These are phyloP conservation scores for Ascoidea rubescens DNA, from an alignment of 805 yeast species.

Conservation along the genomic window DNA sequence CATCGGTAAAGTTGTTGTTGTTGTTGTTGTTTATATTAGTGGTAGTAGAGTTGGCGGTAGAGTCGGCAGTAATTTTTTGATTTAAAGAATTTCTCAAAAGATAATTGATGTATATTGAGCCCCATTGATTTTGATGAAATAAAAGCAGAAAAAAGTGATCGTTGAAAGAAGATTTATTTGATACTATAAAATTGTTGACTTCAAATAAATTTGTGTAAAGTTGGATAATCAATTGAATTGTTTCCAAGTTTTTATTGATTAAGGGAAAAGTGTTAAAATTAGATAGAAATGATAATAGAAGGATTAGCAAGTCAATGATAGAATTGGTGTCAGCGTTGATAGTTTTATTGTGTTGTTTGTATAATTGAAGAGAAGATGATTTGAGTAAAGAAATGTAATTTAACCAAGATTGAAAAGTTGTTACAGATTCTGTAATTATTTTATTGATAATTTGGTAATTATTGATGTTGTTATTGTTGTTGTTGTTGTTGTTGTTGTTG, in stretches of 20 bases:
- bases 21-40: constrained; percentile 12
- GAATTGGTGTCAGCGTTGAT: no score
- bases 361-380: neutral
- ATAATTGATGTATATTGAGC: no score
- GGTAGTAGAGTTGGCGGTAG: no score
- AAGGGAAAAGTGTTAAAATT: no score
- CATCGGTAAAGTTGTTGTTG: constrained; percentile 20
- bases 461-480: constrained; percentile 1
- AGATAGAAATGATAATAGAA: no score
- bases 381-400: neutral
- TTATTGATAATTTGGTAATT: neutral
- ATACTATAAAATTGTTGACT: neutral
- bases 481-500: constrained; percentile 2
- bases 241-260: neutral
- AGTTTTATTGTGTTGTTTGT: no score
- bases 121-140: no score
- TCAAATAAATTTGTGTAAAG: constrained; percentile 8
- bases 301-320: no score
- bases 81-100: no score
- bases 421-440: neutral
- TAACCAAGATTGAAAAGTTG: neutral
- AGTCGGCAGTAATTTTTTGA: no score
- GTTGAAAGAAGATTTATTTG: no score
- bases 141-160: no score
- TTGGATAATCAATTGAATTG: constrained; percentile 6